phyloP scores from a whole-genome alignment of 345 rosid genomes.

The Citrus sinensis region DNA sequence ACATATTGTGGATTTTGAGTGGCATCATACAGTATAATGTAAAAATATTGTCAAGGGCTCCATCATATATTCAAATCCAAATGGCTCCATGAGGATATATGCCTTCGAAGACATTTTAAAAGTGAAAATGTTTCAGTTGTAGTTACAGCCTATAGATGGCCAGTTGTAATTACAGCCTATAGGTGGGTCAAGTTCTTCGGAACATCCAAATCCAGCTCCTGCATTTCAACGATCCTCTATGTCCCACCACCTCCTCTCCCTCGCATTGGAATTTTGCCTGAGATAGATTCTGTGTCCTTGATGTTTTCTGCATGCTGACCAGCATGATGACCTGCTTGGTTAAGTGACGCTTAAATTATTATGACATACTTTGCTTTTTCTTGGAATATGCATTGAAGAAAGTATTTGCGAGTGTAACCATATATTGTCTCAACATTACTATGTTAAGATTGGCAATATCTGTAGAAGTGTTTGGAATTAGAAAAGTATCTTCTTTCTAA shows the following conservation, averaged over 20 bases:
- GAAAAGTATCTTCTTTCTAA: constrained; percentile 43
- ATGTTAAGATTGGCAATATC: background rate
- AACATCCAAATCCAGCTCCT: background rate
- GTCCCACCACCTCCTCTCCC: background rate
- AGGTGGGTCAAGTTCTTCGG: background rate
- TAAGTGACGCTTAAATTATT: background rate
- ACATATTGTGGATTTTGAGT: background rate
- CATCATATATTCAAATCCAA: background rate
- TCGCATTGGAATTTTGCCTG: background rate
- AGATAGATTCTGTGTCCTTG: background rate
- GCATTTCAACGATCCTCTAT: background rate
- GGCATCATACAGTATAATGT: background rate
- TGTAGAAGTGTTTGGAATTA: constrained; percentile 25
- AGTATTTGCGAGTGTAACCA: background rate
- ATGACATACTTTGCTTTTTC: background rate
- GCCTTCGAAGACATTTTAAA: background rate
- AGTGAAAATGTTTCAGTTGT: background rate
- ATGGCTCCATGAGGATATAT: background rate
- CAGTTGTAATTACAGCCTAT: background rate
- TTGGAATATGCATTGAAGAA: background rate
- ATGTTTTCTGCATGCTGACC: background rate
- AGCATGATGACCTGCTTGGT: background rate
- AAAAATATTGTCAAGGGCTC: background rate
- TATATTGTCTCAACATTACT: background rate
- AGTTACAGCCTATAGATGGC: background rate